Base-by-base conservation (phyloP, 2,329 filamentous ascomycete genomes). In the Neoascochyta sp. region DNA sequence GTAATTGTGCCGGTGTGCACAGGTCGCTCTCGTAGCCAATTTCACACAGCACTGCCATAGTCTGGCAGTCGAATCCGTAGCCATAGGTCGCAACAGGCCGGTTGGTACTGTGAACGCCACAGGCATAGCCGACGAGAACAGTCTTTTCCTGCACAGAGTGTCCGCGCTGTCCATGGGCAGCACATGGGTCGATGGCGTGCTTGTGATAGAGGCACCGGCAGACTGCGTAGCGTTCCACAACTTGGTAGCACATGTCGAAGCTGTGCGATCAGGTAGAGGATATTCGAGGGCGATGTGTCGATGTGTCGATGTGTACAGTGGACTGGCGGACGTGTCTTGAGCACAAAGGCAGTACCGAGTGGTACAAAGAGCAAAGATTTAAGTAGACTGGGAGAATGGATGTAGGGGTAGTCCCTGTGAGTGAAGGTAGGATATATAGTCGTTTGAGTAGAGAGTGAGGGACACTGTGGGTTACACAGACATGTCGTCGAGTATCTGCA, bases 131-230 rank as follows among this genome's bases (percentile, higher is more conserved):
- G 14, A 95, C 87, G 12, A 86, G 71, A 29, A 95, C 83, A 5
- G 77, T 84, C 58, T 83, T 81, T 54, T 85, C 80, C 46, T 86
- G 78, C 34, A 89, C 69, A 24, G 53, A 51, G 55, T 95, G 88
- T 25, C 82, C 82, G 27, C 78, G 76, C 37, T 83, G 80, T 39
- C 83, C 84, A 58, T 87, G 86, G 19, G 78, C 72, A 27, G 79
- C 71, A 60, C 88, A 95, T 39, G 84, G 83, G 56, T 95, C 88
- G 50, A 95, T 74, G 26, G 85, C 80, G 62, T 95, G 89, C 55
- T 82, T 75, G 70, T 90, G 86, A 71, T 95, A 93, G 50, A 90
- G 74, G 66, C 88, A 95, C 43, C 80, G 77, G 73, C 88, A 95
- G 33, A 83, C 85, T 32, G 87, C 81, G 70, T 88, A 95, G 36